phyloP scores from a whole-genome alignment of 139 green algal species.

The Chlorella sp. region DNA sequence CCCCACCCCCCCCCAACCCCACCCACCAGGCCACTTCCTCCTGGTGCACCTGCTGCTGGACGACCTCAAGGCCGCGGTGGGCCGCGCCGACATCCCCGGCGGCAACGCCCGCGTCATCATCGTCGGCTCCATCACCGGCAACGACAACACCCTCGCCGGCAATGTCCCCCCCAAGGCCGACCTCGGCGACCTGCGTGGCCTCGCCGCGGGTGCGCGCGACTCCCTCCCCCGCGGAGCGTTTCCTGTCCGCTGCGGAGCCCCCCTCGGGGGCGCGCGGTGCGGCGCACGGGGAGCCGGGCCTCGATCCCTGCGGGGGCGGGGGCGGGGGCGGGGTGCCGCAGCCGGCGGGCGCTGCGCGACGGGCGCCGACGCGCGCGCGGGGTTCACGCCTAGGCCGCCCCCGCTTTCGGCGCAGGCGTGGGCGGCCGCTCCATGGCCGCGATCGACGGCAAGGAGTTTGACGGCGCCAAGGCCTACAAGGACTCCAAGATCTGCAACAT shows the following conservation, averaged over 20 bases:
- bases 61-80: constrained; percentile 74
- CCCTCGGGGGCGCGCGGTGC: too few relatives aligned
- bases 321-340: too few relatives aligned
- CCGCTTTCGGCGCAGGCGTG: too few relatives aligned
- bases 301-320: too few relatives aligned
- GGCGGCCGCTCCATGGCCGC: constrained; percentile 56
- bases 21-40: constrained; percentile 96
- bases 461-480: constrained; percentile 98
- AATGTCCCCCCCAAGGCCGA: constrained; percentile 92
- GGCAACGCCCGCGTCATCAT: constrained; percentile 76
- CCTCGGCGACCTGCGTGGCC: constrained; percentile 85
- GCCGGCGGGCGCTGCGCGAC: too few relatives aligned
- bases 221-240: too few relatives aligned
- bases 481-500: constrained; percentile 98
- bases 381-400: too few relatives aligned
- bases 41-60: constrained; percentile 84
- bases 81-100: constrained; percentile 50
- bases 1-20: not conserved
- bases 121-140: constrained; percentile 94
- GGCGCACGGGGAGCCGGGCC: too few relatives aligned
- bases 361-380: too few relatives aligned
- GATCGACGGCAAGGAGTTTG: constrained; percentile 89
- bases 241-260: too few relatives aligned
- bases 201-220: too few relatives aligned
- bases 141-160: constrained; percentile 94